These are phyloP conservation scores for Starmerella floricola DNA, from an alignment of 805 yeast genomes.

Conservation along the genomic window DNA sequence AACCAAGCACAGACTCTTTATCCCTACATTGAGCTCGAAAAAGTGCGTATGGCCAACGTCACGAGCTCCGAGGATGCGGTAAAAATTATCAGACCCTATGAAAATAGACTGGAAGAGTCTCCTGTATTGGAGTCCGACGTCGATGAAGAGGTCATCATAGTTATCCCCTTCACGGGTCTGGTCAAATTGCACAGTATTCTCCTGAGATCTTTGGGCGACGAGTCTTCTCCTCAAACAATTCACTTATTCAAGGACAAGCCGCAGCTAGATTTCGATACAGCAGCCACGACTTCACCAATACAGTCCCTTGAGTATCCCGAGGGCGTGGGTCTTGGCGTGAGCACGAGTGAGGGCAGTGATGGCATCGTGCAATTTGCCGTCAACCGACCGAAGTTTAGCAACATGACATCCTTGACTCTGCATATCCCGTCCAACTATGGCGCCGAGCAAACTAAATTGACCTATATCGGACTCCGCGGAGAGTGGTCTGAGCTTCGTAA, in stretches of 20 bases:
- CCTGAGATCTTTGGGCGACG: slow-evolving; percentile 50
- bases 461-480: slow-evolving; percentile 72
- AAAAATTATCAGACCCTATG: slow-evolving; percentile 42
- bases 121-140: slow-evolving; percentile 51
- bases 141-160: slow-evolving; percentile 66
- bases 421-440: slow-evolving; percentile 58
- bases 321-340: slow-evolving; percentile 32
- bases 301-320: slow-evolving; percentile 52
- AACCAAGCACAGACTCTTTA: slow-evolving; percentile 52
- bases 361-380: slow-evolving; percentile 70
- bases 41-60: slow-evolving; percentile 53
- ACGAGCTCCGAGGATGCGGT: slow-evolving; percentile 40
- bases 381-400: slow-evolving; percentile 63
- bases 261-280: slow-evolving; percentile 60
- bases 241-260: slow-evolving; percentile 61
- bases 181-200: slow-evolving; percentile 66
- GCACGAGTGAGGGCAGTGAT: slow-evolving; percentile 26
- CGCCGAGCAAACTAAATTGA: slow-evolving; percentile 44
- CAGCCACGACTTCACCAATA: slow-evolving; percentile 38
- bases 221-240: slow-evolving; percentile 56
- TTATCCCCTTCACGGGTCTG: slow-evolving; percentile 66
- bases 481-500: slow-evolving; percentile 33
- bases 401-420: slow-evolving; percentile 52
- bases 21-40: slow-evolving; percentile 45
- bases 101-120: slow-evolving; percentile 38